These are phyloP conservation scores for Corrigiola litoralis DNA, from an alignment of 179 eudicot species.

Conservation along the genomic window DNA sequence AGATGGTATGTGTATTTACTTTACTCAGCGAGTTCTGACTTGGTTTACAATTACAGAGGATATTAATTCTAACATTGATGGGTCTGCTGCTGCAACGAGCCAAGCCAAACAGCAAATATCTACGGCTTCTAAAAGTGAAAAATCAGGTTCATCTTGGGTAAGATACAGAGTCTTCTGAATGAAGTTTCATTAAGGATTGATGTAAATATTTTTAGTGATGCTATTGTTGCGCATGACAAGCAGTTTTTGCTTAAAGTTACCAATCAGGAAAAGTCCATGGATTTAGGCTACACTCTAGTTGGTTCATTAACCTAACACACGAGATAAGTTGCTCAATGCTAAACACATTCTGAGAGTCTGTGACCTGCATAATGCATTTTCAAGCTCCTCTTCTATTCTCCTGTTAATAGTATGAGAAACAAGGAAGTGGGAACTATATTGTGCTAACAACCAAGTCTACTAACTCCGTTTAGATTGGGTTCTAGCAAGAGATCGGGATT, in stretches of 20 bases:
- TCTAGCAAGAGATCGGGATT: not conserved
- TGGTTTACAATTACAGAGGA: slow-evolving; percentile 40
- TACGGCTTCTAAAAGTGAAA: slow-evolving; percentile 59
- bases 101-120: slow-evolving; percentile 59
- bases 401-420: not conserved
- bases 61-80: slow-evolving; percentile 52
- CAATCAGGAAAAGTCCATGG: not conserved
- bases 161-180: slow-evolving; percentile 14
- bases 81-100: slow-evolving; percentile 56
- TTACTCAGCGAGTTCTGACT: not conserved
- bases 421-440: not conserved
- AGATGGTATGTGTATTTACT: slow-evolving; percentile 40
- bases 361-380: not conserved
- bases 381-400: no score
- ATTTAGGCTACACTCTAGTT: not conserved
- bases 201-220: not conserved
- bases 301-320: not conserved
- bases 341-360: not conserved
- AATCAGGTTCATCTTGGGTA: slow-evolving; percentile 59
- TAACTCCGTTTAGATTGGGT: not conserved
- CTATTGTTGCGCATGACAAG: not conserved
- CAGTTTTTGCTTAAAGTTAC: not conserved
- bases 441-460: not conserved
- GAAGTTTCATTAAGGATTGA: not conserved
- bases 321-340: not conserved